Evolutionary conservation across 2,329 filamentous ascomycete species (phyloP).

Genomic region (Leptographium procerum): DNA sequence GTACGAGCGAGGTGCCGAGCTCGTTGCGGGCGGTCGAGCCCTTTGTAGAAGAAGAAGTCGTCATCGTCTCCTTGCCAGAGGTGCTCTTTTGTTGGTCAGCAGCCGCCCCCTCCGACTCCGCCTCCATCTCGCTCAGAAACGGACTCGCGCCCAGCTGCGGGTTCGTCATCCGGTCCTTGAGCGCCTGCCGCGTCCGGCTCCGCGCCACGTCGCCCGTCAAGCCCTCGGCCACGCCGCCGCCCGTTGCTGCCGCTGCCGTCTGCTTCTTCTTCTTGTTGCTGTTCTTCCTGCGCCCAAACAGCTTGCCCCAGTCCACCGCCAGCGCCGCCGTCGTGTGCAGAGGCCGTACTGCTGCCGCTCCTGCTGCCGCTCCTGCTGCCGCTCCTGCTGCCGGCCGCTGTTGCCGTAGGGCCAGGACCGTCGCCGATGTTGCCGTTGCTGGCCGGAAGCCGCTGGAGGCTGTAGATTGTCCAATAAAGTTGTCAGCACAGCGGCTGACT

Average conservation of each 20-base stretch:
- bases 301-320: constrained; percentile 7
- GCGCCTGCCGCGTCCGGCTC: constrained; percentile 22
- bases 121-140: constrained; percentile 45
- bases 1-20: constrained; percentile 24
- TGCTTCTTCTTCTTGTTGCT: too few relatives aligned
- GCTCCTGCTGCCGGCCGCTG: neutral
- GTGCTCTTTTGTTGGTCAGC: too few relatives aligned
- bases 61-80: too few relatives aligned
- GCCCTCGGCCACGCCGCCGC: constrained; percentile 8
- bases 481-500: neutral
- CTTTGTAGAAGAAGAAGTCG: too few relatives aligned
- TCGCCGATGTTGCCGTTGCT: neutral
- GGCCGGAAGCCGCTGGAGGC: constrained; percentile 12
- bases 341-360: neutral
- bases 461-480: neutral
- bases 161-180: constrained; percentile 32
- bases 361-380: neutral
- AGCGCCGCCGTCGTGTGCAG: constrained; percentile 10
- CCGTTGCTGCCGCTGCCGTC: constrained; percentile 4
- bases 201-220: constrained; percentile 16
- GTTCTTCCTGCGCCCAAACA: constrained; percentile 17
- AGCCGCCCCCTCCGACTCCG: too few relatives aligned
- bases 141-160: constrained; percentile 37
- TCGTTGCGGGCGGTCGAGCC: constrained; percentile 6
- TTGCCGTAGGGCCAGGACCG: too few relatives aligned